These are phyloP conservation scores for Ustilago tritici DNA, from an alignment of 1,284 basidiomycete genomes.

Conservation along the genomic window DNA sequence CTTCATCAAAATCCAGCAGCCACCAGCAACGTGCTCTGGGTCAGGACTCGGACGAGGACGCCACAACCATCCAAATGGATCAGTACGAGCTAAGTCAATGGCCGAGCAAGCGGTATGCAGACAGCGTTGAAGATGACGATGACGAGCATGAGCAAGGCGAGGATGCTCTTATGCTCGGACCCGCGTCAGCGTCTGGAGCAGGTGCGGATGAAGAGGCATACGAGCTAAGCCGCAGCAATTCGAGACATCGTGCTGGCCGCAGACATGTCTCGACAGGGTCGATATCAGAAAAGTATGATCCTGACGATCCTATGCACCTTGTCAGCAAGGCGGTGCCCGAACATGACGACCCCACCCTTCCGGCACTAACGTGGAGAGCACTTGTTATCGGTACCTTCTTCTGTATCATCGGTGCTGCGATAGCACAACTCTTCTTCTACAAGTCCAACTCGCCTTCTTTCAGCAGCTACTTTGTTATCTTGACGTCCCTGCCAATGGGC, in stretches of 20 bases:
- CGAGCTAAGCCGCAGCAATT: slow-evolving; percentile 28
- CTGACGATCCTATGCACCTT: slow-evolving; percentile 58
- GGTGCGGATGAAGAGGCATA: slow-evolving; percentile 31
- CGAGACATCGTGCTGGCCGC: slow-evolving; percentile 17
- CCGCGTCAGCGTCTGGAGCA: slow-evolving; percentile 19
- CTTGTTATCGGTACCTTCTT: slow-evolving; percentile 73
- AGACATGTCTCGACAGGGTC: slow-evolving; percentile 39
- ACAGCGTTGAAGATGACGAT: slow-evolving; percentile 18
- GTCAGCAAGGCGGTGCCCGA: slow-evolving; percentile 72
- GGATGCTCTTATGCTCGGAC: slow-evolving; percentile 52
- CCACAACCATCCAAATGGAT: slow-evolving; percentile 42
- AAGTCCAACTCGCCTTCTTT: slow-evolving; percentile 71
- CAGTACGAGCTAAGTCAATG: slow-evolving; percentile 28
- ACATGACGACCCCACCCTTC: slow-evolving; percentile 73
- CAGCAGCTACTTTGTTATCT: slow-evolving; percentile 74
- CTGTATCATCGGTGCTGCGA: slow-evolving; percentile 73
- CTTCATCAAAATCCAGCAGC: slow-evolving; percentile 19
- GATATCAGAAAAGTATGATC: slow-evolving; percentile 52
- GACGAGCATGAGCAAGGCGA: slow-evolving; percentile 38
- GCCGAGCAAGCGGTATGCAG: slow-evolving; percentile 14
- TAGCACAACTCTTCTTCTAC: slow-evolving; percentile 66
- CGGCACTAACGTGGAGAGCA: slow-evolving; percentile 73
- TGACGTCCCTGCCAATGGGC: slow-evolving; percentile 72
- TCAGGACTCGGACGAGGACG: slow-evolving; percentile 42
- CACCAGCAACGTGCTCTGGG: slow-evolving; percentile 26